Evolutionary conservation across 306 rosid genomes (phyloP).

Genomic region (Trifolium subterraneum): DNA sequence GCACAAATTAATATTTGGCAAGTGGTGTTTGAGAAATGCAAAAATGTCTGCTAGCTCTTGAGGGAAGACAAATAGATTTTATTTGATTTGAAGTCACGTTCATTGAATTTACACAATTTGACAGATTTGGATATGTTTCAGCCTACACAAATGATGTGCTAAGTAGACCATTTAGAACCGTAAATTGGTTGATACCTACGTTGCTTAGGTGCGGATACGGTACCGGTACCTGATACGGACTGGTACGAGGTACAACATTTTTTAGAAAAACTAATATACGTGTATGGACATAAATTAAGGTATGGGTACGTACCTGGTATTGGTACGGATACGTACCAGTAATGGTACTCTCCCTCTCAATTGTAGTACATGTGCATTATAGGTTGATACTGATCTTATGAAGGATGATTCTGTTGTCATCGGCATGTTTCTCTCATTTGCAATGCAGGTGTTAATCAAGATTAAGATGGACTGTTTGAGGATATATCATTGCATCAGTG

Average conservation of each 20-base stretch:
- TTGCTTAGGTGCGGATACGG: no score
- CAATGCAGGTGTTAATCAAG: not conserved
- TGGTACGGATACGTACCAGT: no score
- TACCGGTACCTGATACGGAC: no score
- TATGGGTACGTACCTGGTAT: no score
- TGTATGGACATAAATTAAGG: no score
- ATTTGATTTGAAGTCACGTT: conserved; percentile 11
- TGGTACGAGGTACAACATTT: no score
- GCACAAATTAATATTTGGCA: not conserved
- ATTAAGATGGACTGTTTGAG: conserved; percentile 6
- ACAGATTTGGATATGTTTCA: conserved; percentile 7
- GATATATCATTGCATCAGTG: conserved; percentile 36
- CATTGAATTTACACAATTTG: not conserved
- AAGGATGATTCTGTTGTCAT: not conserved
- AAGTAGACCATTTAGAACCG: conserved; percentile 6
- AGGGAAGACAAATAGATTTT: not conserved
- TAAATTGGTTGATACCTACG: not conserved
- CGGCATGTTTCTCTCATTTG: not conserved
- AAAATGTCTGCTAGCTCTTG: not conserved
- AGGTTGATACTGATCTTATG: conserved; percentile 11
- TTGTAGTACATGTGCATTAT: no score
- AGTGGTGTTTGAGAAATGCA: conserved; percentile 5
- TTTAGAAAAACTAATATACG: no score
- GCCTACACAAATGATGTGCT: not conserved
- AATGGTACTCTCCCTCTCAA: no score